These are phyloP conservation scores for Eucommia ulmoides DNA, from an alignment of 257 asterid genomes.

Conservation along the genomic window DNA sequence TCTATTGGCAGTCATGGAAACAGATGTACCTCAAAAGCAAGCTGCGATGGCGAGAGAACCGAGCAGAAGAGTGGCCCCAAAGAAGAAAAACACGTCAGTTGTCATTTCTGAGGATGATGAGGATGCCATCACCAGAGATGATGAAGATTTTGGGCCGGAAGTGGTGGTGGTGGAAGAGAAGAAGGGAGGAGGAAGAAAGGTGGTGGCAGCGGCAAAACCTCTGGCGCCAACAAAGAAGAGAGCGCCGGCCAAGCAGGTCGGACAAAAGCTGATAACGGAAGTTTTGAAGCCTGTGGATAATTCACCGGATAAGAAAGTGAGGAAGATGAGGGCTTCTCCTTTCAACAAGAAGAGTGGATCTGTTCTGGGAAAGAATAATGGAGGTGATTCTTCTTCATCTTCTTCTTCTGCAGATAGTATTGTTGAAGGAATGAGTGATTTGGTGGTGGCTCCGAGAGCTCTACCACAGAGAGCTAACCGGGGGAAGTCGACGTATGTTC, in stretches of 20 bases:
- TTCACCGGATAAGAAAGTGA: conserved; percentile 78
- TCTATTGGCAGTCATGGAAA: conserved; percentile 36
- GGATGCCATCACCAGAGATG: conserved; percentile 27
- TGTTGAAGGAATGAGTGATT: conserved; percentile 16
- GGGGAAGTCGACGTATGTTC: conserved; percentile 26
- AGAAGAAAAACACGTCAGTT: conserved; percentile 29
- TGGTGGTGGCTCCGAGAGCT: conserved; percentile 23
- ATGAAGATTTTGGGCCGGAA: conserved; percentile 19
- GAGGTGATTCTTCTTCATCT: conserved; percentile 22
- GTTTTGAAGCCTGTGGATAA: conserved; percentile 41
- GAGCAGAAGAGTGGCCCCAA: conserved; percentile 36
- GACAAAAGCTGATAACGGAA: conserved; percentile 72
- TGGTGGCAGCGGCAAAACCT: conserved; percentile 31
- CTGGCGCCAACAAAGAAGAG: conserved; percentile 48
- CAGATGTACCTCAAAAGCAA: conserved; percentile 23
- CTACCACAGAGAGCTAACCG: conserved; percentile 52
- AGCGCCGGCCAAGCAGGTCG: conserved; percentile 35
- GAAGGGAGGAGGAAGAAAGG: conserved; percentile 46
- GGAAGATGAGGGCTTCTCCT: conserved; percentile 80
- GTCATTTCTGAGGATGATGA: conserved; percentile 31
- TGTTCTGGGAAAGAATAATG: conserved; percentile 25
- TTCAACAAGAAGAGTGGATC: conserved; percentile 93
- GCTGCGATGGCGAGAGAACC: conserved; percentile 31
- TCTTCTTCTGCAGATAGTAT: conserved; percentile 32
- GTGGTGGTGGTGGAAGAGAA: conserved; percentile 23